Evolutionary conservation across 2,329 filamentous ascomycete genomes (phyloP), one percentile per base, ranked within the genome.

Genomic region (Lomentospora prolificans): DNA sequence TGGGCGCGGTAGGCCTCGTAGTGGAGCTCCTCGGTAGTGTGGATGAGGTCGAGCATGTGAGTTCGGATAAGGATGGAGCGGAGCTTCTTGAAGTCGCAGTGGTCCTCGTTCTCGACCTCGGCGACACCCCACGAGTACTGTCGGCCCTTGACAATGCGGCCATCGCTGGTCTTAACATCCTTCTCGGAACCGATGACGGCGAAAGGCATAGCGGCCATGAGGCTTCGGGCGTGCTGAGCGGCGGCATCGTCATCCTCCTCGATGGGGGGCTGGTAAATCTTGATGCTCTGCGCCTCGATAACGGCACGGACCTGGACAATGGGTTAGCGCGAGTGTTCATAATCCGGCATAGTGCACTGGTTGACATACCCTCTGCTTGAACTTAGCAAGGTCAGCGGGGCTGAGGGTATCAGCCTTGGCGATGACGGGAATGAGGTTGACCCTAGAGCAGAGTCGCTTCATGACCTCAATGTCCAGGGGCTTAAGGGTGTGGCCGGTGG

Each of bases 71-170:
- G 81, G 67, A 99, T 97, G 51, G 92, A 96, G 66, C 94, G 91
- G 61, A 99, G 87, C 81, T 99, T 99, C 87, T 99, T 99, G 82
- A 99, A 99, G 75, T 99, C 94, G 76, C 94, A 99, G 81, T 99
- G 94, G 70, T 99, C 94, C 77, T 99, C 94, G 70, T 99, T 99
- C 82, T 99, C 94, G 54, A 99, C 94, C 75, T 99, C 94, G 60
- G 94, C 94, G 66, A 99, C 94, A 80, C 94, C 94, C 94, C 94
- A 99, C 56, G 90, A 90, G 77, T 99, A 99, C 75, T 99, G 95
- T 61, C 94, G 90, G 63, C 94, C 94, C 84, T 99, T 99, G 72
- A 97, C 91, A 62, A 96, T 95, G 71, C 92, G 92, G 66, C 90
- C 90, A 67, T 99, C 94, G 65, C 85, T 81, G 56, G 91, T 96